Conservation (phyloP, 83 land plant species). For the Picea mariana region DNA sequence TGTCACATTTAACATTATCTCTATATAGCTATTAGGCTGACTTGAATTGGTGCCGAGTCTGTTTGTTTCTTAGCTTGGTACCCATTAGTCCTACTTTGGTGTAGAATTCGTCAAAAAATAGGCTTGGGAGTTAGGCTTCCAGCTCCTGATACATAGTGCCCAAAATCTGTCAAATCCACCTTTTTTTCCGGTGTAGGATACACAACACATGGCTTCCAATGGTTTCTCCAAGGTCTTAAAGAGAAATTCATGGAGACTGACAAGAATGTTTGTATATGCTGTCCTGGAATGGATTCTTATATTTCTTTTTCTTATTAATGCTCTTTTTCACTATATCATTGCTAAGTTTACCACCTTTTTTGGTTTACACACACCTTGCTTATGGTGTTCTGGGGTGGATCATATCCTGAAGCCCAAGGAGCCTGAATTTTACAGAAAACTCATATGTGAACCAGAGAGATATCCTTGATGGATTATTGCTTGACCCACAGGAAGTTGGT, state of each 20-base stretch:
- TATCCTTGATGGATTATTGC: slow-evolving; percentile 54
- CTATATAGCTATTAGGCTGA: no score
- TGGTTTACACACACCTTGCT: no score
- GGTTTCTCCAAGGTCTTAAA: slow-evolving; percentile 1
- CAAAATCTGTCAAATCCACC: no score
- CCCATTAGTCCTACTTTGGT: no score
- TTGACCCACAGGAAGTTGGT: slow-evolving; percentile 46
- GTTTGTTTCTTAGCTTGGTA: no score
- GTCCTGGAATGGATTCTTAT: slow-evolving; percentile 59
- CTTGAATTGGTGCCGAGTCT: no score
- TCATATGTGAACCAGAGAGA: slow-evolving; percentile 45
- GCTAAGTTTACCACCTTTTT: no score
- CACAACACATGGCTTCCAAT: slow-evolving; percentile 11
- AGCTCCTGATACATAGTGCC: no score
- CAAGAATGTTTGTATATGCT: slow-evolving; percentile 37
- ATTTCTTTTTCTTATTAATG: slow-evolving; percentile 37
- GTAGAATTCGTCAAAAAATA: no score
- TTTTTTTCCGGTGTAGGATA: no score
- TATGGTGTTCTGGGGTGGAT: slow-evolving; percentile 13
- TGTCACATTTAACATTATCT: no score
- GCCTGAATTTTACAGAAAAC: slow-evolving; percentile 28
- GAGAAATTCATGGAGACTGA: slow-evolving; percentile 11
- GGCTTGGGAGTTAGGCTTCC: no score
- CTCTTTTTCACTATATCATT: slow-evolving; percentile 33
- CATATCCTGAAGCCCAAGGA: slow-evolving; percentile 42